These are phyloP conservation scores for Alternaria postmessia DNA, from an alignment of 2,329 filamentous ascomycete species.

Conservation along the genomic window DNA sequence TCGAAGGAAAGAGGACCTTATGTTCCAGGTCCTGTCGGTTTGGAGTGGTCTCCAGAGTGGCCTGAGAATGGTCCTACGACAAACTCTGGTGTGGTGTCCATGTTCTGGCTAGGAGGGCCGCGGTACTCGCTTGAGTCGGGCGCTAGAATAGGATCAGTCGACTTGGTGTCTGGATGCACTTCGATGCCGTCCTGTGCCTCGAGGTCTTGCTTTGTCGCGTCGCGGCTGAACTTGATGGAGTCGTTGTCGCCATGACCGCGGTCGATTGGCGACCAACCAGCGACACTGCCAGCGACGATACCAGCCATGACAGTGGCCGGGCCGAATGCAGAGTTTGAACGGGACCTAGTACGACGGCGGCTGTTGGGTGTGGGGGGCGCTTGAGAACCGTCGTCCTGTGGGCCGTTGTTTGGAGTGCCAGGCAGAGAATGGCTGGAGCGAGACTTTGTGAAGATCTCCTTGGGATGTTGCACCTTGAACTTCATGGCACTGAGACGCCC, in stretches of 20 bases:
- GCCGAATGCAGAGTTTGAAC: slow-evolving; percentile 76
- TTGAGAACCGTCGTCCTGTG: slow-evolving; percentile 50
- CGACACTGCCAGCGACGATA: slow-evolving; percentile 78
- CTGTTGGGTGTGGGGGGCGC: slow-evolving; percentile 62
- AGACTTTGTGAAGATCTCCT: slow-evolving; percentile 70
- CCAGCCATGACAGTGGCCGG: slow-evolving; percentile 84
- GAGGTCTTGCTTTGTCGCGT: slow-evolving; percentile 49
- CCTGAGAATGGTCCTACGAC: slow-evolving; percentile 53
- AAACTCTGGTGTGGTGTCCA: slow-evolving; percentile 56
- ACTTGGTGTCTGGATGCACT: slow-evolving; percentile 59
- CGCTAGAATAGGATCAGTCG: slow-evolving; percentile 57
- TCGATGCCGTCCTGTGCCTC: slow-evolving; percentile 56
- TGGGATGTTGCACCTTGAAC: slow-evolving; percentile 79
- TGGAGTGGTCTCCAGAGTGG: slow-evolving; percentile 31
- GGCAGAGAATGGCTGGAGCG: slow-evolving; percentile 71
- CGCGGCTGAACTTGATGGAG: slow-evolving; percentile 50
- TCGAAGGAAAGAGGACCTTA: neutral
- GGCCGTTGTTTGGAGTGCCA: slow-evolving; percentile 68
- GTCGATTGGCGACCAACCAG: slow-evolving; percentile 77
- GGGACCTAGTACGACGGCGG: slow-evolving; percentile 68
- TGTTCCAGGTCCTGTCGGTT: slow-evolving; percentile 12
- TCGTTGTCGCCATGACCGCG: slow-evolving; percentile 53
- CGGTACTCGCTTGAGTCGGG: slow-evolving; percentile 51
- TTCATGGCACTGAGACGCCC: slow-evolving; percentile 82
- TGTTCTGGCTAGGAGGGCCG: slow-evolving; percentile 55